phyloP scores from a whole-genome alignment of 2,329 filamentous ascomycete species.

The Xylariaceae sp. region DNA sequence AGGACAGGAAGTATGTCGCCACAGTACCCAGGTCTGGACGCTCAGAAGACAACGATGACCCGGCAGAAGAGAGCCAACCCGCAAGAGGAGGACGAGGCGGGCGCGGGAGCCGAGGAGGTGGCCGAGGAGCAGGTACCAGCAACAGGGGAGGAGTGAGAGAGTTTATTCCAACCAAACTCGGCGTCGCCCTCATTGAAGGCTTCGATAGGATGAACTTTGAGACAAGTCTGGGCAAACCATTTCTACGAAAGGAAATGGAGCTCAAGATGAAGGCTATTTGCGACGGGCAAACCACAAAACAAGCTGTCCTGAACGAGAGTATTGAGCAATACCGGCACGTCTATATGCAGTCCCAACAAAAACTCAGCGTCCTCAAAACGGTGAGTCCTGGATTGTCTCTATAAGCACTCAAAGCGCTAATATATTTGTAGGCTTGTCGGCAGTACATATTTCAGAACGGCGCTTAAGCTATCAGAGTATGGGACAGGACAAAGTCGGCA shows the following conservation, averaged over 20 bases:
- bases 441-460: conserved; percentile 49
- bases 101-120: conserved; percentile 45
- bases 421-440: conserved; percentile 46
- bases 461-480: conserved; percentile 14
- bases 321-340: conserved; percentile 83
- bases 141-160: conserved; percentile 64
- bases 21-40: conserved; percentile 49
- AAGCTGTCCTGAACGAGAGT: conserved; percentile 76
- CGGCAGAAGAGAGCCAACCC: conserved; percentile 36
- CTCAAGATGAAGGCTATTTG: conserved; percentile 95
- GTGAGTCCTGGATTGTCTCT: conserved; percentile 41
- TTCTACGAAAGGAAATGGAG: conserved; percentile 97
- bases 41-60: conserved; percentile 38
- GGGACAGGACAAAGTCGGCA: not conserved
- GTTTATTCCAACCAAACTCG: conserved; percentile 89
- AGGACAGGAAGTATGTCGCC: conserved; percentile 81
- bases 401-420: conserved; percentile 8
- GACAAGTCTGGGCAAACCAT: conserved; percentile 90
- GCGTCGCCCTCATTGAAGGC: conserved; percentile 86
- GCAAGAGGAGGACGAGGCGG: conserved; percentile 43
- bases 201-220: conserved; percentile 95
- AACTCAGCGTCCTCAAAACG: conserved; percentile 64
- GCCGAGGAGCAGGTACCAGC: conserved; percentile 36
- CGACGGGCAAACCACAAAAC: conserved; percentile 74
- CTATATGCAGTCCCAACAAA: conserved; percentile 76